Percentiles rank a stretch among this genome's conserved stretches.
Evolutionary conservation across 1,284 basidiomycete genomes (phyloP).

Genomic region (Trametes versicolor): DNA sequence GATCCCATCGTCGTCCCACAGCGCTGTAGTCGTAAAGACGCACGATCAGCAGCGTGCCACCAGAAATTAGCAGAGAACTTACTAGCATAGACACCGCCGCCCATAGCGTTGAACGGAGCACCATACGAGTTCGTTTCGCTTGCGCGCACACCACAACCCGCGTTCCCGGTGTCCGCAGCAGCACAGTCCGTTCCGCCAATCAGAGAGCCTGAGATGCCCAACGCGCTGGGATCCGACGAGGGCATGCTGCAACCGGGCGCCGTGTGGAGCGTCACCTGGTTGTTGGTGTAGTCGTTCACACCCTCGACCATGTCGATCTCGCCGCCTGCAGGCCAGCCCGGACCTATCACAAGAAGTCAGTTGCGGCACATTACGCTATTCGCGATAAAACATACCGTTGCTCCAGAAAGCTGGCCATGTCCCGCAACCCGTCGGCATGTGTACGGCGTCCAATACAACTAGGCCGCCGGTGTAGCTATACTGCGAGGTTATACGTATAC

Average conservation of each 20-base stretch:
- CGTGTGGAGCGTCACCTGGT: slow-evolving; percentile 86
- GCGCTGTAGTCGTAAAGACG: slow-evolving; percentile 52
- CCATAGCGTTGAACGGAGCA: slow-evolving; percentile 71
- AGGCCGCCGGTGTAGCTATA: slow-evolving; percentile 72
- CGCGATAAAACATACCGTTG: slow-evolving; percentile 45
- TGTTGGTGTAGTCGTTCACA: slow-evolving; percentile 81
- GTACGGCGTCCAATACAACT: slow-evolving; percentile 84
- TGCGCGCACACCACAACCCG: slow-evolving; percentile 74
- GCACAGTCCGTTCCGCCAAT: slow-evolving; percentile 74
- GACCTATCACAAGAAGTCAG: slow-evolving; percentile 48
- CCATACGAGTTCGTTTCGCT: slow-evolving; percentile 64
- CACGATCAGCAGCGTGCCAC: not conserved
- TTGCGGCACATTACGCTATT: no score
- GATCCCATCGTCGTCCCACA: slow-evolving; percentile 77
- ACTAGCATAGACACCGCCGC: slow-evolving; percentile 86
- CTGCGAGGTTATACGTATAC: slow-evolving; percentile 80
- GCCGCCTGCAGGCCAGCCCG: slow-evolving; percentile 78
- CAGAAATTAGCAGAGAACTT: slow-evolving; percentile 49
- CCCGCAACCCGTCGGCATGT: slow-evolving; percentile 92
- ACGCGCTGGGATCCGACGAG: slow-evolving; percentile 55
- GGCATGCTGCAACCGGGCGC: slow-evolving; percentile 74
- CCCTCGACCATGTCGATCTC: slow-evolving; percentile 92
- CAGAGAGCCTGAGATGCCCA: slow-evolving; percentile 66
- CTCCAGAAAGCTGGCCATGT: slow-evolving; percentile 81
- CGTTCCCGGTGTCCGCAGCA: slow-evolving; percentile 67